Conservation (phyloP, 2,329 filamentous ascomycete genomes). For the Microcyclospora tardicrescens region DNA sequence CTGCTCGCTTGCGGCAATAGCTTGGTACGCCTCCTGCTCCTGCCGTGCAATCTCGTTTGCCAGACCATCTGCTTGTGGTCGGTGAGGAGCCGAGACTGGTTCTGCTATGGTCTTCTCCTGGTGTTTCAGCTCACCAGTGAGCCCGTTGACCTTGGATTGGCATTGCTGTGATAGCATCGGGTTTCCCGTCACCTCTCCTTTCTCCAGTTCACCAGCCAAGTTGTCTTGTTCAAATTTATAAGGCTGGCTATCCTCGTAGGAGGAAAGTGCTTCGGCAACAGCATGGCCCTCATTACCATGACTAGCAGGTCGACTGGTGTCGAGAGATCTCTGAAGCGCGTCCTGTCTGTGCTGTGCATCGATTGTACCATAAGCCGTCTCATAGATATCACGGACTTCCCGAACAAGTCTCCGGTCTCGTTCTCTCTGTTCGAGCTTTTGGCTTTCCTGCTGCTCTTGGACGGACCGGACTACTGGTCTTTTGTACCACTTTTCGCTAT, state of each 20-base stretch:
- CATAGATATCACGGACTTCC: constrained; percentile 31
- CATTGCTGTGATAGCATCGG: too few relatives aligned
- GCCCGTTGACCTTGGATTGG: too few relatives aligned
- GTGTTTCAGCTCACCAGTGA: too few relatives aligned
- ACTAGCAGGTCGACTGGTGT: too few relatives aligned
- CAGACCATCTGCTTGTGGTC: neutral
- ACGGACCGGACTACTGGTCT: constrained; percentile 4
- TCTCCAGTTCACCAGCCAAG: too few relatives aligned
- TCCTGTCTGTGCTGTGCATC: constrained; percentile 16
- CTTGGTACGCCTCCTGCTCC: constrained; percentile 3
- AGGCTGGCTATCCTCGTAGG: too few relatives aligned
- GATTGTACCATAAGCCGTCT: constrained; percentile 30
- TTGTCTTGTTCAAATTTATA: too few relatives aligned
- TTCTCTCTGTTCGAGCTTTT: constrained; percentile 14
- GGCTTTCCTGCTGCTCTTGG: constrained; percentile 4
- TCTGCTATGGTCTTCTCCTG: too few relatives aligned
- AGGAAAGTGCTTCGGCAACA: too few relatives aligned
- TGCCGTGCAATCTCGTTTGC: constrained; percentile 2
- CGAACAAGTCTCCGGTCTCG: constrained; percentile 23
- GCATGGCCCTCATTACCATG: too few relatives aligned
- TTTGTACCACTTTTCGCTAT: constrained; percentile 26
- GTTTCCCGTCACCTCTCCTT: too few relatives aligned
- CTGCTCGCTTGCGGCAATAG: neutral
- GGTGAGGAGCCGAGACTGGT: too few relatives aligned
- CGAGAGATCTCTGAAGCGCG: neutral